Evolutionary conservation across 306 rosid species (phyloP), one percentile per base, ranked within the genome.

Genomic region (Abrus pulchellus): DNA sequence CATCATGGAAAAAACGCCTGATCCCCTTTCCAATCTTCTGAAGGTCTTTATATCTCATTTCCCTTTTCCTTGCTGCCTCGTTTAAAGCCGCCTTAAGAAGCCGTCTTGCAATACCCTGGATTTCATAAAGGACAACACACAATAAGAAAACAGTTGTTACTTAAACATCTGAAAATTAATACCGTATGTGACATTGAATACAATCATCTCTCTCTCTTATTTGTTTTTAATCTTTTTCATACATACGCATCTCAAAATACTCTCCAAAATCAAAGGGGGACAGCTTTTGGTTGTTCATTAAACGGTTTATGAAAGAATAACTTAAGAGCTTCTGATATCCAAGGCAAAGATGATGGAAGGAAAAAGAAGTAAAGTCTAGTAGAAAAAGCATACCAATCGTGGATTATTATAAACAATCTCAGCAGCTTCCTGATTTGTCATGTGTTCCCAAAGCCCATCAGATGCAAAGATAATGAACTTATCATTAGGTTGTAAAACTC

Each of bases 361-460:
- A 8, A 62, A 13, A 11, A 45, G 11, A 12, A 64, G 4, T 20
- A 29, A 68, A 8, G 11, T 32, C 34, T 12, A 60, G 13, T 13
- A 76, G 4, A 38, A 67, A 29, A 82, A 74, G 50, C 86, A 59
- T 90, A 94, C 98, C 3, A 78, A 50, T 84, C 93, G 82, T 0
- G 97, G 94, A 83, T 71, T 83, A 49, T 83, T 94, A 54, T 90
- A 38, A 68, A 91, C 97, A 55, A 94, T 89, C 80, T 92, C 91
- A 34, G 63, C 97, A 76, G 97, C 98, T 84, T 87, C 91, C 84
- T 92, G 91, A 78, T 87, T 92, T 49, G 97, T 85, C 69, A 94
- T 7, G 69, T 90, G 97, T 48, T 90, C 98, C 98, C 98, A 94
- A 44, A 94, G 98, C 3, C 98, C 97, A 40, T 92, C 97, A 7